Base-by-base conservation (phyloP, 495 filamentous ascomycete species). In the Astrocystis sublimbata region DNA sequence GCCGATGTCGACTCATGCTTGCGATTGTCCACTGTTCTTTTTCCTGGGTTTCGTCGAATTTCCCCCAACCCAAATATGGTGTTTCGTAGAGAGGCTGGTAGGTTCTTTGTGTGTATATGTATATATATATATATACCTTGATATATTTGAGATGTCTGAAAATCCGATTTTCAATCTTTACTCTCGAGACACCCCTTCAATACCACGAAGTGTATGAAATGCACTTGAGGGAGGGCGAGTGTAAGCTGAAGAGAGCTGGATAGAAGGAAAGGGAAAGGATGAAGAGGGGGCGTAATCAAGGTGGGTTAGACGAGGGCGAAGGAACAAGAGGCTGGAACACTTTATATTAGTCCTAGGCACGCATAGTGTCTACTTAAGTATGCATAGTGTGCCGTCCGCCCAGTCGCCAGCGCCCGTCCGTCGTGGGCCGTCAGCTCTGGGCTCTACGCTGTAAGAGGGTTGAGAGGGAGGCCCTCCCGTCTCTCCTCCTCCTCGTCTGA, bases 1-100 rank as follows among this genome's bases (percentile, higher is more conserved):
- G 36, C 26, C 52, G 60, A 9, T 7, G 52, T 58, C 52, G 52
- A 58, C 53, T 58, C 61, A 63, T 63, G 33, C 2, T 45, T 41
- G 30, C 4, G 13, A 5, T 7, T 4, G 24, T 35, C 10, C 19
- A 17, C 2, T 13, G 31, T 33, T 24, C 17, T 35, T 19, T 19
- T 35, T 30, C 26, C 17, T 30, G 5, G 1, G 35, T 33, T 1
- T 19, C 5, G 17, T 30, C 19, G 15, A 1, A 13, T 31, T 53
- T 45, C 23, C 12, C 26, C 12, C 21, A 19, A 10, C 4, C 3
- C 3, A 21, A 52, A 10, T 23, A 42, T 30, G 24, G 3, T 24
- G n/a, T 31, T 3, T 17, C 38, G 43, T 15, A 28, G 35, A 53
- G 26, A 36, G 58, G 36, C 12, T n/a, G 6, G 23, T 5, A 30